phyloP scores from a whole-genome alignment of 2,329 filamentous ascomycete species.

The Epichloe hybrida region DNA sequence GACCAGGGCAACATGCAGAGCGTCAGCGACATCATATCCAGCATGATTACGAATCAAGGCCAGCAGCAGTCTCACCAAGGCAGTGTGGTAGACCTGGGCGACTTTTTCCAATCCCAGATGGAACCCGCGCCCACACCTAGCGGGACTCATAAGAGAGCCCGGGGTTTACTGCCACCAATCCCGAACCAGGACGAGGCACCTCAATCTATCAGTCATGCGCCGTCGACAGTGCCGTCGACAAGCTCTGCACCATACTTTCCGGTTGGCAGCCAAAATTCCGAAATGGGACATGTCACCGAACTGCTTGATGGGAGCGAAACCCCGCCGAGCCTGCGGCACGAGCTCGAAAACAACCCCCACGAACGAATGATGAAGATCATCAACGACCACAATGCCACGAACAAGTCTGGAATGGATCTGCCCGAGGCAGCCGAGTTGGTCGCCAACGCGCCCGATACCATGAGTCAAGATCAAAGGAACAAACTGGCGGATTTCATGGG shows the following conservation, averaged over 20 bases:
- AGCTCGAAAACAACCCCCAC: constrained; percentile 43
- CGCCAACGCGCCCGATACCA: constrained; percentile 38
- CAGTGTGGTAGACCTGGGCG: constrained; percentile 47
- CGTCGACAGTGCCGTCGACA: constrained; percentile 17
- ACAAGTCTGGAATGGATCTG: constrained; percentile 34
- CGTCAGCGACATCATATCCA: constrained; percentile 72
- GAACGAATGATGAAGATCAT: constrained; percentile 54
- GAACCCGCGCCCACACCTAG: constrained; percentile 24
- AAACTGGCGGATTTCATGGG: constrained; percentile 48
- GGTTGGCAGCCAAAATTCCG: constrained; percentile 22
- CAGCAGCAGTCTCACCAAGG: constrained; percentile 34
- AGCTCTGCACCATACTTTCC: constrained; percentile 16
- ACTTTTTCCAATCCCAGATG: constrained; percentile 38
- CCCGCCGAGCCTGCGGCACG: constrained; percentile 38
- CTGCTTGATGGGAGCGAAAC: constrained; percentile 40
- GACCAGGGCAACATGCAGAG: constrained; percentile 57
- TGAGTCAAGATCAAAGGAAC: constrained; percentile 43
- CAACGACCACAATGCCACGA: constrained; percentile 47
- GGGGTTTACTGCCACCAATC: constrained; percentile 41
- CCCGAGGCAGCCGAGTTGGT: constrained; percentile 37
- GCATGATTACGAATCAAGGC: constrained; percentile 49
- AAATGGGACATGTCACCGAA: constrained; percentile 46
- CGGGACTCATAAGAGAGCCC: constrained; percentile 34
- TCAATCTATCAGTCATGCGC: constrained; percentile 15
- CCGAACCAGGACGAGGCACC: constrained; percentile 23